A percentile compares a stretch with the other conserved stretches of the same genome.
Conservation (phyloP, 2,329 filamentous ascomycete species). For the Thermoascus crustaceus region DNA sequence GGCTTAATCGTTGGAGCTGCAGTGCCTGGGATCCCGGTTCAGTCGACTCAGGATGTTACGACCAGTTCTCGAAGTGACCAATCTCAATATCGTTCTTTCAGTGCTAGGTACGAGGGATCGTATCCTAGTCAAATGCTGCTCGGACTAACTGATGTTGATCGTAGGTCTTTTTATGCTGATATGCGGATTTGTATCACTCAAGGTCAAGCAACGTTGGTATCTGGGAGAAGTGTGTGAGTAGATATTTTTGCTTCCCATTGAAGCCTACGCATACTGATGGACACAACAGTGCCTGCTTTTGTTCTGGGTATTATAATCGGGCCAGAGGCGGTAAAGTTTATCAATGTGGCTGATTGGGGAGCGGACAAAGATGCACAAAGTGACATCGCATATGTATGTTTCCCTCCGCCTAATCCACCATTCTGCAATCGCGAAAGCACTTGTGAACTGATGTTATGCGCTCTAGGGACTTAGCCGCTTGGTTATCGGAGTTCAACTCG, state of each 20-base stretch:
- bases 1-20: no score
- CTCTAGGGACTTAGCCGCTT: conserved; percentile 45
- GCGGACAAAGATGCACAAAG: conserved; percentile 25
- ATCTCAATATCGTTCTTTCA: conserved; percentile 26
- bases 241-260: background rate
- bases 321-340: conserved; percentile 46
- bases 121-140: no score
- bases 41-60: conserved; percentile 23
- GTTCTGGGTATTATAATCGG: conserved; percentile 48
- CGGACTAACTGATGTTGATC: background rate
- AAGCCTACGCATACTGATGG: conserved; percentile 5
- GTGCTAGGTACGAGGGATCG: conserved; percentile 20
- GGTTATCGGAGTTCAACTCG: conserved; percentile 55
- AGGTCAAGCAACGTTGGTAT: conserved; percentile 32
- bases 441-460: conserved; percentile 5
- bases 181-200: conserved; percentile 27
- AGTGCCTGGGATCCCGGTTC: no score
- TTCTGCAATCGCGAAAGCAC: no score
- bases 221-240: conserved; percentile 32
- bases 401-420: no score
- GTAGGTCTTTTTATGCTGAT: conserved; percentile 25
- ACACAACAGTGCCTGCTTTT: conserved; percentile 52
- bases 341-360: conserved; percentile 38
- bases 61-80: conserved; percentile 27
- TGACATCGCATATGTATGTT: conserved; percentile 35